Conservation (phyloP, 371 early-diverging fungal genomes). For the Mucor circinelloides region DNA sequence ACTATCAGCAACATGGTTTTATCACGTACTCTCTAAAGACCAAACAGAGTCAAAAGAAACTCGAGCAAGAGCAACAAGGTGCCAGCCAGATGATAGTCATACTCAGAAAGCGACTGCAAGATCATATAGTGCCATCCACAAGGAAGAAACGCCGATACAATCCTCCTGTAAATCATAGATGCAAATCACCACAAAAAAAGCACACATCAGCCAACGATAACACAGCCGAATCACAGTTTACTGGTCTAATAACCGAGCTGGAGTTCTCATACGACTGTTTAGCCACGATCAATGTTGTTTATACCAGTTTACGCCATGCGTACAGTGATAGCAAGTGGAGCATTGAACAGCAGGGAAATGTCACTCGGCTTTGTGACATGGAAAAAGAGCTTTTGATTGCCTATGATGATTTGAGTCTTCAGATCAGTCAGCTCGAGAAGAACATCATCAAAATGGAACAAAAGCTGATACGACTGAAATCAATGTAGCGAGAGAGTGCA, state of each 20-base stretch:
- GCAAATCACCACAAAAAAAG: not conserved
- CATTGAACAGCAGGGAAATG: slow-evolving; percentile 22
- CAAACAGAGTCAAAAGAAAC: not conserved
- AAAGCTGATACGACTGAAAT: slow-evolving; percentile 22
- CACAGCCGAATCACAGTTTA: not conserved
- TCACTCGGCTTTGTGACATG: slow-evolving; percentile 34
- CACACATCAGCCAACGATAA: not conserved
- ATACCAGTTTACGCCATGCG: slow-evolving; percentile 37
- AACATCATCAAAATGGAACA: slow-evolving; percentile 36
- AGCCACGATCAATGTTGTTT: slow-evolving; percentile 41
- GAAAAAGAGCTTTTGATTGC: slow-evolving; percentile 48
- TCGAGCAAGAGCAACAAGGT: not conserved
- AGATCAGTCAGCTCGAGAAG: slow-evolving; percentile 44
- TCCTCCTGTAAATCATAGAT: not conserved
- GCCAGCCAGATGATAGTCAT: not conserved
- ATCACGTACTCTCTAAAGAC: not conserved
- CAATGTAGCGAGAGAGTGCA: not conserved
- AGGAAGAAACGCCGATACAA: not conserved
- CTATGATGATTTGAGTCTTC: slow-evolving; percentile 47
- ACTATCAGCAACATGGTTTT: not conserved
- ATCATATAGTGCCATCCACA: not conserved
- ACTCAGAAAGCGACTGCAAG: not conserved
- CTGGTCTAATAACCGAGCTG: slow-evolving; percentile 19
- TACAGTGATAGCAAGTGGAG: slow-evolving; percentile 31
- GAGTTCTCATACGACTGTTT: slow-evolving; percentile 41